phyloP scores from a whole-genome alignment of 1,139 yeast species.

The Pichia sp. region DNA sequence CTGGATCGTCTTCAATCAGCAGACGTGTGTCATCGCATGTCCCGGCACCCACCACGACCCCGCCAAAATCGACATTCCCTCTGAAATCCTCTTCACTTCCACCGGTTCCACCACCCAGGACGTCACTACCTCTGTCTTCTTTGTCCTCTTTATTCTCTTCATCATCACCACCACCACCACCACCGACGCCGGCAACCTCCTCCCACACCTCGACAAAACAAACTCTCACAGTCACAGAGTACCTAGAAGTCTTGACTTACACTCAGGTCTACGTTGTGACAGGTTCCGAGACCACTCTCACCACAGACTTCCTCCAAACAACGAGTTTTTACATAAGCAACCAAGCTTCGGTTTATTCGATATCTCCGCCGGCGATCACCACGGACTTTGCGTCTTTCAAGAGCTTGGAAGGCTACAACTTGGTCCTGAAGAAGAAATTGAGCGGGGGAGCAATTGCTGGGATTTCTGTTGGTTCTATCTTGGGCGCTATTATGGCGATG shows the following conservation, averaged over 20 bases:
- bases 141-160: too few species aligned
- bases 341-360: conserved; percentile 17
- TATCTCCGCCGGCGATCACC: conserved; percentile 21
- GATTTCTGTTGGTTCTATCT: conserved; percentile 34
- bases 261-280: conserved; percentile 36
- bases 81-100: too few species aligned
- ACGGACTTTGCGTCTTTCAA: conserved; percentile 13
- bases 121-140: too few species aligned
- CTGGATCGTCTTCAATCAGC: too few species aligned
- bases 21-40: too few species aligned
- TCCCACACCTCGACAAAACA: neutral
- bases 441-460: conserved; percentile 34
- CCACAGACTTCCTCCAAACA: conserved; percentile 29
- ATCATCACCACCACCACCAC: too few species aligned
- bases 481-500: conserved; percentile 28
- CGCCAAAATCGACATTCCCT: too few species aligned
- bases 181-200: neutral
- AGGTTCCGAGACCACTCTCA: conserved; percentile 30
- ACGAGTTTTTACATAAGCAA: conserved; percentile 17
- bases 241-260: conserved; percentile 20
- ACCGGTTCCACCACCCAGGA: too few species aligned
- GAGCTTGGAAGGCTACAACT: neutral
- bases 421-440: neutral
- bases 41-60: too few species aligned
- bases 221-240: conserved; percentile 12